Base-by-base conservation (phyloP, 2,329 filamentous ascomycete genomes). In the Aspergillus thermomutatus region DNA sequence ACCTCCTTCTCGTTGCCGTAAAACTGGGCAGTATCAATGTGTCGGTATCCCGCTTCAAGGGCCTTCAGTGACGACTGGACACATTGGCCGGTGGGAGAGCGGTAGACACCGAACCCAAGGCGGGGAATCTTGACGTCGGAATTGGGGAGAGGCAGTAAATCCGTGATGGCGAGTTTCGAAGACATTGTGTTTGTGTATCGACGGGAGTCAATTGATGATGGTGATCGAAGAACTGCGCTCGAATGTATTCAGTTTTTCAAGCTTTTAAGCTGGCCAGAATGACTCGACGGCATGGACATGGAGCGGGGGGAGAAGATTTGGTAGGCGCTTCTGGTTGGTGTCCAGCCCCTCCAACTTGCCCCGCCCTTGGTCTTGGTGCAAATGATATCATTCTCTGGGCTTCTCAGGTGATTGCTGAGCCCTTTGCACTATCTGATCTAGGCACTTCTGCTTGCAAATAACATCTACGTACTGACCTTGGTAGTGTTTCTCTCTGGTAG, bases 61-160 rank as follows among this genome's bases (percentile, higher is more conserved):
- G 87, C 88, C 47, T 78, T 77, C 3, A 83, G 74, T 62, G 83
- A 85, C 1, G 87, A 87, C 34, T 79, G 69, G 9, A 80, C 76
- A 70, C 86, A 89, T 59, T 79, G 76, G 45, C 80, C 68, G 40
- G 77, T 69, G 2, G 79, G 78, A 5, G 86, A 84, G 58, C 81
- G 82, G 74, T 88, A 91, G 58, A 90, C 87, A 50, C 88, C 88
- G 66, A 91, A 90, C 11, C 88, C 88, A 9, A 91, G 80, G 27
- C 79, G 80, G 25, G 89, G 88, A 19, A 91, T 87, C 54, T 75
- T 75, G 61, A 79, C 72, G 34, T 70, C 64, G 51, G 78, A 79
- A 55, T 82, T 81, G 31, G 77, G 75, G 41, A 86, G 78, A 45
- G 80, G 70, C 41, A 85, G 68, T 23, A 75, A 73, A 58, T 82